A percentile compares a stretch with the other conserved stretches of the same genome.
phyloP scores from a whole-genome alignment of 768 basidiomycete genomes.

The Suillus bovinus region DNA sequence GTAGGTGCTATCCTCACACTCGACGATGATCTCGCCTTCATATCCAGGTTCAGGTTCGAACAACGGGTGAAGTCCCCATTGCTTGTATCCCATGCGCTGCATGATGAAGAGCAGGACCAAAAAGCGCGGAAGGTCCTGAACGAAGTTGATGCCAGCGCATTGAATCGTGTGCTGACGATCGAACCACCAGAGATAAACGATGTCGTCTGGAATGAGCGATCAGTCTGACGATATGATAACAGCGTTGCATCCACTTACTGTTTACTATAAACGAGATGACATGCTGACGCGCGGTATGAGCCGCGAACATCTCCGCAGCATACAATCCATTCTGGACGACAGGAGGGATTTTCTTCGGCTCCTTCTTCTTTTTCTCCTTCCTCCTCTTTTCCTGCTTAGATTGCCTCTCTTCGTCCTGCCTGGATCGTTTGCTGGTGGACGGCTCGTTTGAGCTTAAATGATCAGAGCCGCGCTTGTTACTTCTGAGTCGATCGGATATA shows the following conservation, averaged over 20 bases:
- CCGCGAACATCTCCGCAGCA: background rate
- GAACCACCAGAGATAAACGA: conserved; percentile 3
- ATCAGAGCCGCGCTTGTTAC: background rate
- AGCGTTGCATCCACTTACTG: background rate
- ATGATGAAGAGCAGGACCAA: conserved; percentile 5
- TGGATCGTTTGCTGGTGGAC: background rate
- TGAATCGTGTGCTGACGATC: conserved; percentile 4
- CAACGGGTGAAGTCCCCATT: background rate
- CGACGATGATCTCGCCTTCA: background rate
- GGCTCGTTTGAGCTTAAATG: background rate
- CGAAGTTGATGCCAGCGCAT: conserved; percentile 7
- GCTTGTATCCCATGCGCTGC: conserved; percentile 2
- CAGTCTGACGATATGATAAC: background rate
- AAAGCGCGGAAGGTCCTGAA: conserved; percentile 8
- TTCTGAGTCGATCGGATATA: background rate
- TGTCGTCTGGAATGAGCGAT: background rate
- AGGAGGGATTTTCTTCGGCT: background rate
- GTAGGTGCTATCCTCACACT: background rate
- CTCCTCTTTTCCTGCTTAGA: conserved; percentile 6
- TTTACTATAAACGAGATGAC: background rate
- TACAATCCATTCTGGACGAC: background rate
- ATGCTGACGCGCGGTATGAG: background rate
- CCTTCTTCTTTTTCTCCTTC: background rate
- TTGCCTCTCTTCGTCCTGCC: background rate
- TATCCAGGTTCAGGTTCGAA: background rate